Evolutionary conservation across 768 basidiomycete genomes (phyloP), one percentile per base, ranked within the genome.

Genomic region (Amylocystis lapponica): DNA sequence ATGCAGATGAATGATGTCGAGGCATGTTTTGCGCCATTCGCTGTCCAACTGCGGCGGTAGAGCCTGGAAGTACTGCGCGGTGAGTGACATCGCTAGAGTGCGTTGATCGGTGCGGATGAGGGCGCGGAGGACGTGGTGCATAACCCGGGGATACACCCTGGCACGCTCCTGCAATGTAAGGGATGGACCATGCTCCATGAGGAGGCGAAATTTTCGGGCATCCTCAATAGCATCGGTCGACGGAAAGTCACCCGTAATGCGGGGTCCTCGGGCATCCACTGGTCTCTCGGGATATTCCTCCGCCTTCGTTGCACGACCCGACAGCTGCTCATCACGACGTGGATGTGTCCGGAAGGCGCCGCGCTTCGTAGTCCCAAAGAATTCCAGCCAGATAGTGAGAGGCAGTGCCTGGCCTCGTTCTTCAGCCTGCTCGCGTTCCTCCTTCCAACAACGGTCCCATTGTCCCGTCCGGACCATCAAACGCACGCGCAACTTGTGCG

Each of bases 371-470:
- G 34, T 29, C 36, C 48, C 43, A 19, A 78, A 74, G 50, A 86
- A 75, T 48, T 86, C 82, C 33, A 77, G 45, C 83, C 81, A 85
- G 39, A 86, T 58, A 4, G 62, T 55, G 21, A 77, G 64, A 21
- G 72, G 75, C 19, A 32, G 29, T 41, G 19, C 46, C 3, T 6
- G 9, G 13, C 31, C 43, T n/a, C 35, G 5, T 36, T 9, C 21
- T 21, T 32, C 19, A 39, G 29, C 39, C 30, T 22, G 52, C 22
- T 45, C 43, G 34, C 22, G 36, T 43, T 47, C 46, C 39, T 36
- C 48, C 12, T 52, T 50, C 79, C 80, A 85, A 17, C 81, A 84
- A 19, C 67, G 58, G 10, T 69, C 58, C 82, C 83, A 86, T 13
- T 56, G 59, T 7, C 77, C 82, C 3, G 67, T 65, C 35, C 71